Percentiles rank a stretch among this genome's conserved stretches.
These are phyloP conservation scores for Aspergillus wentii DNA, from an alignment of 495 filamentous ascomycete genomes.

Conservation along the genomic window DNA sequence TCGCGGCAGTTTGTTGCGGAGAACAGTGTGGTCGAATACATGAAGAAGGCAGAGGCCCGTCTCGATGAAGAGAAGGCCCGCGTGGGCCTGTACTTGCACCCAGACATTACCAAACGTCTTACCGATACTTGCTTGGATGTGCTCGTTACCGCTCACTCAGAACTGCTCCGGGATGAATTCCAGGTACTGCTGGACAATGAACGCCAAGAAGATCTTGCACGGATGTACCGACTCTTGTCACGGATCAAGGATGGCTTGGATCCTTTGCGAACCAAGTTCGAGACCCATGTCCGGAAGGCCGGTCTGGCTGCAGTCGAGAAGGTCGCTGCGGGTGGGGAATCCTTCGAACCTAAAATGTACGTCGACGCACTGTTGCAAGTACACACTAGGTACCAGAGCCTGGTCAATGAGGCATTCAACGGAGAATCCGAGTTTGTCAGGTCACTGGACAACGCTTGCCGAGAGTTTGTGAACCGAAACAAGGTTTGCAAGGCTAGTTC, in stretches of 20 bases:
- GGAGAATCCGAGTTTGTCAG: constrained; percentile 96
- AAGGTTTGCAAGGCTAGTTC: constrained; percentile 88
- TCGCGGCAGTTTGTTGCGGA: constrained; percentile 92
- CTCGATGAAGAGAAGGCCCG: constrained; percentile 91
- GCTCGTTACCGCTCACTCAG: constrained; percentile 82
- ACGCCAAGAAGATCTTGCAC: constrained; percentile 86
- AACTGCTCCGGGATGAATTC: constrained; percentile 87
- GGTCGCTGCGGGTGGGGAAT: constrained; percentile 82
- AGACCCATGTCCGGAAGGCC: constrained; percentile 86
- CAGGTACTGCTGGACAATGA: constrained; percentile 94
- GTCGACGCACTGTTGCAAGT: constrained; percentile 93
- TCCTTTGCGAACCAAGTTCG: constrained; percentile 81
- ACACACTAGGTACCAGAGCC: constrained; percentile 83
- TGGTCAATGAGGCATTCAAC: constrained; percentile 89
- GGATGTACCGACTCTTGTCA: constrained; percentile 91
- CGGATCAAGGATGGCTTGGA: constrained; percentile 91
- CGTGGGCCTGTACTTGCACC: constrained; percentile 85
- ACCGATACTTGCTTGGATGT: constrained; percentile 85
- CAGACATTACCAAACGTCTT: constrained; percentile 76
- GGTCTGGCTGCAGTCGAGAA: constrained; percentile 86
- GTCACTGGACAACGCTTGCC: constrained; percentile 93
- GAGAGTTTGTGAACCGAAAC: constrained; percentile 97
- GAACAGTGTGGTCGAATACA: constrained; percentile 98
- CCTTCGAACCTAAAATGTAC: constrained; percentile 92
- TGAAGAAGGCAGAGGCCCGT: constrained; percentile 98